Conservation (phyloP, 139 green algal genomes). For the Chlamydomonas sp. region DNA sequence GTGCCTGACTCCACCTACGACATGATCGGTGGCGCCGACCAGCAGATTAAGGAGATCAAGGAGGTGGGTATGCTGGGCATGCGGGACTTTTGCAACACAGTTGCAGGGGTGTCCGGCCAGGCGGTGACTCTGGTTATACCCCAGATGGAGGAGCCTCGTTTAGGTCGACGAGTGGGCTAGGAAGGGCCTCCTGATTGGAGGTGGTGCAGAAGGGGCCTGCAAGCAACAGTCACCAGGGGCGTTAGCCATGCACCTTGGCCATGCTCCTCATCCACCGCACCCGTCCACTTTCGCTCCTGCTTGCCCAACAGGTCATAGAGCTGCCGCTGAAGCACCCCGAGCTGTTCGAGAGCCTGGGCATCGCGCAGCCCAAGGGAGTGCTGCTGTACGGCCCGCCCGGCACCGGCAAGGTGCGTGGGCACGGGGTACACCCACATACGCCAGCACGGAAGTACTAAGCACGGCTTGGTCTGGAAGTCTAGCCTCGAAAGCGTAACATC, state of each 20-base stretch:
- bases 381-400: slow-evolving; percentile 95
- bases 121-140: too few relatives aligned
- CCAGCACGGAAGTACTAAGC: too few relatives aligned
- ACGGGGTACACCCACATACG: not conserved
- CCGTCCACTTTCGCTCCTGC: not conserved
- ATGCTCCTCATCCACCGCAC: not conserved
- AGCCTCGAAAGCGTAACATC: too few relatives aligned
- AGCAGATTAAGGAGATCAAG: slow-evolving; percentile 99
- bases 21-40: slow-evolving; percentile 98
- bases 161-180: too few relatives aligned
- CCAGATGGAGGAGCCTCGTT: too few relatives aligned
- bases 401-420: slow-evolving; percentile 70
- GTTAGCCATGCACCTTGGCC: not conserved
- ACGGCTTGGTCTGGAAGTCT: too few relatives aligned
- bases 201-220: not conserved
- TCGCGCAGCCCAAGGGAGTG: slow-evolving; percentile 98
- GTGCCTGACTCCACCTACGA: slow-evolving; percentile 99
- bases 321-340: slow-evolving; percentile 99
- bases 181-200: too few relatives aligned
- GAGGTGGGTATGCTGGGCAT: slow-evolving; percentile 73
- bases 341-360: slow-evolving; percentile 98
- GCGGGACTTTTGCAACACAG: not conserved
- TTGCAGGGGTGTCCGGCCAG: not conserved
- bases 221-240: not conserved
- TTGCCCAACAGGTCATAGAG: slow-evolving; percentile 91